Evolutionary conservation across 1,139 yeast genomes (phyloP), one percentile per base, ranked within the genome.

Genomic region (Magnusiomyces tetraspermus): DNA sequence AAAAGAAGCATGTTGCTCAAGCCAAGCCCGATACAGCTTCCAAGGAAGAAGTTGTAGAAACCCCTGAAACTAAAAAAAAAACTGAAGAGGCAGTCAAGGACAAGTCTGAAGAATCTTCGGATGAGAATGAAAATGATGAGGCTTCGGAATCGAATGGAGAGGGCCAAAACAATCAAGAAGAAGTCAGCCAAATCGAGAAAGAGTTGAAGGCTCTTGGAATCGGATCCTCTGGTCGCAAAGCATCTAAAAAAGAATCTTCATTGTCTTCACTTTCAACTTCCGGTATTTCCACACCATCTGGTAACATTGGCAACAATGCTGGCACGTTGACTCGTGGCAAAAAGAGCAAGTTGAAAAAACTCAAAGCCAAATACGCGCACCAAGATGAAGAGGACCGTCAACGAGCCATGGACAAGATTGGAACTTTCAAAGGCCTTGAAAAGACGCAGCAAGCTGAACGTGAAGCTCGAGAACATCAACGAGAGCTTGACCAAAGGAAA

Each of bases 371-470:
- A 63, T 92, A 92, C 64, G 89, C 83, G 1, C 89, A 84, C 57
- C 97, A 51, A 54, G 97, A 90, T 64, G 97, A 88, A 53, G 95
- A 87, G 53, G 97, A 92, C 62, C 77, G 89, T 54, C 64, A 70
- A 50, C 62, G 83, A 56, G 76, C 92, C 57, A 80, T 90, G 85
- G 81, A 85, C 55, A 85, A 84, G 1, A 71, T 92, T 50, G 98
- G 97, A 2, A 85, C 95, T 0, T 73, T 84, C 61, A 85, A 85
- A 59, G 88, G 85, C 55, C 73, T 77, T 2, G 80, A 81, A 58
- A 73, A 70, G 40, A 62, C 60, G 11, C 68, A 62, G 53, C 58
- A 52, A 46, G 59, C 57, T 30, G 53, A 62, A 56, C 51, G 60
- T 45, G 57, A 55, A 46, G 64, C 54, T 43, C 54, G 54, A 58